Percentiles rank a stretch among this genome's conserved stretches.
Evolutionary conservation across 495 filamentous ascomycete species (phyloP).

Genomic region (Xylaria flabelliformis): DNA sequence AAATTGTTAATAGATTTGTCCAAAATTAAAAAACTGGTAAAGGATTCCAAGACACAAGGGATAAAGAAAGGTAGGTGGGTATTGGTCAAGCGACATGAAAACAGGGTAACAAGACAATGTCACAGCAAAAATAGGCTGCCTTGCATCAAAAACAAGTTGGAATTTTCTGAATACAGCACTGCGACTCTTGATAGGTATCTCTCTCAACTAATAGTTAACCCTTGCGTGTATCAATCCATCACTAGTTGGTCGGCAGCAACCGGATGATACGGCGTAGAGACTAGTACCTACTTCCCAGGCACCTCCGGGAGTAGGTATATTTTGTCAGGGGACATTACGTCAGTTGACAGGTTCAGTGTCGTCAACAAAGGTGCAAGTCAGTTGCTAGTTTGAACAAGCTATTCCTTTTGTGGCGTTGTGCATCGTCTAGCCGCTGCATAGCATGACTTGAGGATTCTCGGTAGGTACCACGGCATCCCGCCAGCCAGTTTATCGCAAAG

Average conservation of each 20-base stretch:
- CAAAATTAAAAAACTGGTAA: neutral
- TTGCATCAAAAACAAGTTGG: neutral
- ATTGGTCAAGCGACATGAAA: slow-evolving; percentile 7
- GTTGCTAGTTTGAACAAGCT: neutral
- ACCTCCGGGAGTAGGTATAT: neutral
- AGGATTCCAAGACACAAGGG: slow-evolving; percentile 3
- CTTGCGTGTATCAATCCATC: slow-evolving; percentile 15
- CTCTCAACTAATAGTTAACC: neutral
- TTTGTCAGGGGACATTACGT: slow-evolving; percentile 13
- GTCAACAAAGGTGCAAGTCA: slow-evolving; percentile 12
- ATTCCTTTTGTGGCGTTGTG: slow-evolving; percentile 8
- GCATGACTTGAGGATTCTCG: neutral
- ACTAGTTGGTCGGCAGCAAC: slow-evolving; percentile 8
- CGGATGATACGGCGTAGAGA: slow-evolving; percentile 16
- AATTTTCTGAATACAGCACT: neutral
- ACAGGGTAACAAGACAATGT: neutral
- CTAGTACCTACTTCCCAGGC: neutral
- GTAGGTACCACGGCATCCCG: neutral
- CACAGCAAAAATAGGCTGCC: neutral
- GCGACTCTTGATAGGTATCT: neutral
- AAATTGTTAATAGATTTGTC: neutral
- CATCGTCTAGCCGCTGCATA: slow-evolving; percentile 2
- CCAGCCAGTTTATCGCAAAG: neutral
- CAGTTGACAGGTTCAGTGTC: slow-evolving; percentile 16
- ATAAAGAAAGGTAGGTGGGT: neutral